Evolutionary conservation across 176 grass and related monocot species (phyloP).

Genomic region (Oryza officinalis): DNA sequence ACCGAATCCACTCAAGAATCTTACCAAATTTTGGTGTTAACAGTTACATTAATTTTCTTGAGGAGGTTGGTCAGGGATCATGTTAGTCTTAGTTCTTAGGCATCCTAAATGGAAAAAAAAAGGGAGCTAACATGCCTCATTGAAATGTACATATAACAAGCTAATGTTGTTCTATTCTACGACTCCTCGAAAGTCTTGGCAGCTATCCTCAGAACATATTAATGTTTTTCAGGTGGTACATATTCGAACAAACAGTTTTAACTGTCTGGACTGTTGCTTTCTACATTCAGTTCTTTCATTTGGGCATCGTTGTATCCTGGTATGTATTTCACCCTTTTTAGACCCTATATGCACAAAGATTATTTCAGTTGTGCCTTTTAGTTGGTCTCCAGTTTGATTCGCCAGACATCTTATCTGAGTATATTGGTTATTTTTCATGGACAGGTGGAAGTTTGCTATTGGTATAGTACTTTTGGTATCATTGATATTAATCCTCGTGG

Average conservation of each 20-base stretch:
- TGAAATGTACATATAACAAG: neutral
- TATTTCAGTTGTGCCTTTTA: neutral
- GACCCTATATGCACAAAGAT: neutral
- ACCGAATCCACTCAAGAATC: too few relatives aligned
- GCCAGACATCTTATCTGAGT: neutral
- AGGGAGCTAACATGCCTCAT: neutral
- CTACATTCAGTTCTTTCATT: slow-evolving; percentile 57
- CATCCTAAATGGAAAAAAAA: neutral
- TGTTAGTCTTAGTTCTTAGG: slow-evolving; percentile 3
- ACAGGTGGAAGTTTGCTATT: slow-evolving; percentile 86
- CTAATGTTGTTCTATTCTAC: slow-evolving; percentile 9
- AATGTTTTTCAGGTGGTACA: slow-evolving; percentile 67
- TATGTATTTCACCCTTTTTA: slow-evolving; percentile 30
- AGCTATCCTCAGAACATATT: slow-evolving; percentile 2
- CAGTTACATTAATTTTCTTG: too few relatives aligned
- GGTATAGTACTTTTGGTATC: slow-evolving; percentile 50
- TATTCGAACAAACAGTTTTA: slow-evolving; percentile 67
- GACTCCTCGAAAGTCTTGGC: neutral
- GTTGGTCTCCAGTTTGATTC: slow-evolving; percentile 5
- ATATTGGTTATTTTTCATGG: neutral
- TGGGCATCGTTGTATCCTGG: slow-evolving; percentile 50
- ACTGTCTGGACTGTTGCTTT: slow-evolving; percentile 67
- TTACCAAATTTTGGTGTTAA: too few relatives aligned
- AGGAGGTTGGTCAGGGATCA: neutral
- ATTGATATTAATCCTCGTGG: slow-evolving; percentile 73